Evolutionary conservation across 768 basidiomycete genomes (phyloP).

Genomic region (Sutorius australiensis): DNA sequence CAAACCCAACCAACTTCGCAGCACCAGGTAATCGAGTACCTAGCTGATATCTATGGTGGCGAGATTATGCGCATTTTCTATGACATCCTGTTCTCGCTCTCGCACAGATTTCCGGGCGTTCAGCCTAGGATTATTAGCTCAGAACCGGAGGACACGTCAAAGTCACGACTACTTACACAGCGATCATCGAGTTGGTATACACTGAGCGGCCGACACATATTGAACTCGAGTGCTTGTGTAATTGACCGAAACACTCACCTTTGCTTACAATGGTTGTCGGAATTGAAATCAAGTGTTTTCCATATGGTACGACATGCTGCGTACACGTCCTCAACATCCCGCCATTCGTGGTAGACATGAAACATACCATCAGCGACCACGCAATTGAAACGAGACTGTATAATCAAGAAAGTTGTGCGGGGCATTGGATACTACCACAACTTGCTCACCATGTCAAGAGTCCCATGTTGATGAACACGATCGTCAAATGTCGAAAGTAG

Average conservation of each 20-base stretch:
- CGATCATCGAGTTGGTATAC: slow-evolving; percentile 15
- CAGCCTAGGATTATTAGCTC: slow-evolving; percentile 1
- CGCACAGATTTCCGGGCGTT: slow-evolving; percentile 11
- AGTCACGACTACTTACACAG: slow-evolving; percentile 2
- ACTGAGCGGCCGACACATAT: not conserved
- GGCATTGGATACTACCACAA: not conserved
- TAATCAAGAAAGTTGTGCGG: not conserved
- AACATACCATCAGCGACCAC: slow-evolving; percentile 11
- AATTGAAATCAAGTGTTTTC: not conserved
- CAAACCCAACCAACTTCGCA: too few relatives aligned
- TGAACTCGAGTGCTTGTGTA: not conserved
- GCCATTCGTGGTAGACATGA: too few relatives aligned
- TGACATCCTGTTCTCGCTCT: not conserved
- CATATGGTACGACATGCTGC: not conserved
- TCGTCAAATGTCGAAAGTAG: slow-evolving; percentile 8
- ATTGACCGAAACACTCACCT: not conserved
- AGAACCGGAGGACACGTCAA: not conserved
- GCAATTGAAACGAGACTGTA: slow-evolving; percentile 2
- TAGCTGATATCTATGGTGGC: slow-evolving; percentile 4
- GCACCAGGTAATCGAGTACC: slow-evolving; percentile 7
- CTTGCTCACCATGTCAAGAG: slow-evolving; percentile 11
- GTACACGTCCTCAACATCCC: not conserved
- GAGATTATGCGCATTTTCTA: not conserved
- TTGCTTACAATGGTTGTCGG: slow-evolving; percentile 4
- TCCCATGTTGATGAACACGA: slow-evolving; percentile 16